These are phyloP conservation scores for Melanogaster broomeanus DNA, from an alignment of 768 basidiomycete genomes.

Conservation along the genomic window DNA sequence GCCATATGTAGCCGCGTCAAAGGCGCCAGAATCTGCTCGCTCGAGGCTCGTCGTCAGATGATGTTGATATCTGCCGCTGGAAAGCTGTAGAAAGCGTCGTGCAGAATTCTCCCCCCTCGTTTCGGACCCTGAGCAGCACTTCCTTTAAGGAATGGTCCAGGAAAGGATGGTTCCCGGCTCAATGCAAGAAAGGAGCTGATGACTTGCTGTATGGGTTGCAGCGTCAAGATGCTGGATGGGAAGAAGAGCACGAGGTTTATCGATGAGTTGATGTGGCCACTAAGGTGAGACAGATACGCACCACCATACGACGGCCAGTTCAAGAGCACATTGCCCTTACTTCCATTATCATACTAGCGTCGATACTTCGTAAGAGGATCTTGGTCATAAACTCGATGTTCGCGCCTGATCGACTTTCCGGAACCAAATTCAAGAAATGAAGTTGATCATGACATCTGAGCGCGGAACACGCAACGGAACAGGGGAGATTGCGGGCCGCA, in stretches of 20 bases:
- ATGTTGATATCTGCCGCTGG: not conserved
- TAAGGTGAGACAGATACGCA: not conserved
- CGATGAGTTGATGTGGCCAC: not conserved
- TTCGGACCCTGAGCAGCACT: not conserved
- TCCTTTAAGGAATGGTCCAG: not conserved
- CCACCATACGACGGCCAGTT: not conserved
- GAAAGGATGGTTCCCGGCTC: not conserved
- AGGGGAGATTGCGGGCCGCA: no score
- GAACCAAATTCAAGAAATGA: not conserved
- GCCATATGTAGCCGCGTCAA: no score
- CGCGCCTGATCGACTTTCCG: not conserved
- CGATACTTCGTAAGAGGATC: not conserved
- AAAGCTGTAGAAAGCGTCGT: not conserved
- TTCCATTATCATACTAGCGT: not conserved
- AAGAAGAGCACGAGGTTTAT: no score
- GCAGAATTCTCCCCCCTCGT: not conserved
- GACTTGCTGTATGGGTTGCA: not conserved
- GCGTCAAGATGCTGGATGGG: no score
- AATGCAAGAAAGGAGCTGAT: not conserved
- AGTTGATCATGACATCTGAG: not conserved
- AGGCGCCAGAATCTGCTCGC: not conserved
- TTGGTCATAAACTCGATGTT: no score
- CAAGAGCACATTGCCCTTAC: not conserved
- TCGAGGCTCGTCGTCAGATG: not conserved
- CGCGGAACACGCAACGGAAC: not conserved